Percentiles rank a stretch among this genome's conserved stretches.
phyloP scores from a whole-genome alignment of 441 rosid species.

The Metrosideros polymorpha region DNA sequence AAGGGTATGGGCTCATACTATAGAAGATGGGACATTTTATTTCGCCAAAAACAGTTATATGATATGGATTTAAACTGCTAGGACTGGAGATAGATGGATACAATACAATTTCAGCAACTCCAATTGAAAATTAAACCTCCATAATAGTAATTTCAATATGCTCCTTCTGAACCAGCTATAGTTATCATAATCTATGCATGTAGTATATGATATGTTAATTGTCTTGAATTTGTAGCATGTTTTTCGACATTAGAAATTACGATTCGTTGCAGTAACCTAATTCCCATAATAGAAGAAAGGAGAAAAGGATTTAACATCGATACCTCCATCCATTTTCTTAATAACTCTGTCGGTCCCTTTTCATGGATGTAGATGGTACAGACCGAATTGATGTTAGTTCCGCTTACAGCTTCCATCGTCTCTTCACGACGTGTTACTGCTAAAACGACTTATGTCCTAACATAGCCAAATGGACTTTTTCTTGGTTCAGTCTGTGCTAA shows the following conservation, averaged over 20 bases:
- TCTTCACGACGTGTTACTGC: not conserved
- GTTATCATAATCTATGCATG: not conserved
- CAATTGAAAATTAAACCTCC: not conserved
- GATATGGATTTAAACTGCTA: not conserved
- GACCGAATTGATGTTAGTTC: not conserved
- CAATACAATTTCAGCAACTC: not conserved
- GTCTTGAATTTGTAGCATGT: not conserved
- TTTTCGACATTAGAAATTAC: accelerated
- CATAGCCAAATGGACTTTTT: not conserved
- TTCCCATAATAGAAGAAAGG: not conserved
- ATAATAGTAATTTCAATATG: not conserved
- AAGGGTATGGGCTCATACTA: not conserved
- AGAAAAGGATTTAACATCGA: not conserved
- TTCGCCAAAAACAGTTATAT: not conserved
- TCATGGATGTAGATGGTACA: not conserved
- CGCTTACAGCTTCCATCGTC: not conserved
- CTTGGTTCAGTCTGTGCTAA: not conserved
- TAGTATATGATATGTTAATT: not conserved
- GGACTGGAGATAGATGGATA: not conserved
- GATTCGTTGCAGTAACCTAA: not conserved
- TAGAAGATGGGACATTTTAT: not conserved
- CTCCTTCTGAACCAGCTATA: not conserved
- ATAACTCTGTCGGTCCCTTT: not conserved
- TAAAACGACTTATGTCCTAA: not conserved
- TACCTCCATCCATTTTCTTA: not conserved